Evolutionary conservation across 768 basidiomycete species (phyloP), one percentile per base, ranked within the genome.

Genomic region (Russula lepida): DNA sequence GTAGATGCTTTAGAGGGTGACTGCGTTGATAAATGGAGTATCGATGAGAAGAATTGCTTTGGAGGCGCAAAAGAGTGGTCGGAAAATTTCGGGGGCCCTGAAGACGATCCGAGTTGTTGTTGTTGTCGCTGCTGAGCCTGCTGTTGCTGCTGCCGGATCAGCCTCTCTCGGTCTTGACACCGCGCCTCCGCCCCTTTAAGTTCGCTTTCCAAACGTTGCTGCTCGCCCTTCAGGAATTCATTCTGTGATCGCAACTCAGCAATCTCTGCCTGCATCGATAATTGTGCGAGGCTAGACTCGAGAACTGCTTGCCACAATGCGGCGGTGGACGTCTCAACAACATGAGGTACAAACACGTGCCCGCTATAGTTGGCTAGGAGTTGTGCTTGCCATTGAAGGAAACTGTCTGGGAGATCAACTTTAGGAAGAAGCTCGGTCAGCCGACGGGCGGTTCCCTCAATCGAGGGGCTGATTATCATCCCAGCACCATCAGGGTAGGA

Each of bases 311-410:
- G 67, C n/a, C 72, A 71, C 61, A 72, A 63, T 6, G 66, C 64
- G 5, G 62, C 55, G 27, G 69, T 44, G 17, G 70, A 69, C 19
- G 56, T 28, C 43, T 63, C 59, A 41, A 54, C 56, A 25, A 68
- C 62, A 21, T 68, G 73, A 1, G 79, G 73, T 13, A 78, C 68
- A 64, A 84, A 79, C 53, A 83, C 70, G 58, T 87, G 81, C 0
- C 80, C 84, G 0, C 83, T 85, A 64, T 77, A 85, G 54, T 85
- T 77, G 3, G 76, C 72, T 25, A 88, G 76, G 3, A 86, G 77
- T 60, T 85, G 83, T 0, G 83, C 80, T 64, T 88, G 81, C 84
- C 85, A 88, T 63, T 80, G 80, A 44, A 84, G 68, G 12, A 72
- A 71, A 17, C 71, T 65, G 54, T 81, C 77, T 21, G 69, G 66